phyloP scores from a whole-genome alignment of 2,329 filamentous ascomycete genomes.

The Botryosphaeria agaves region DNA sequence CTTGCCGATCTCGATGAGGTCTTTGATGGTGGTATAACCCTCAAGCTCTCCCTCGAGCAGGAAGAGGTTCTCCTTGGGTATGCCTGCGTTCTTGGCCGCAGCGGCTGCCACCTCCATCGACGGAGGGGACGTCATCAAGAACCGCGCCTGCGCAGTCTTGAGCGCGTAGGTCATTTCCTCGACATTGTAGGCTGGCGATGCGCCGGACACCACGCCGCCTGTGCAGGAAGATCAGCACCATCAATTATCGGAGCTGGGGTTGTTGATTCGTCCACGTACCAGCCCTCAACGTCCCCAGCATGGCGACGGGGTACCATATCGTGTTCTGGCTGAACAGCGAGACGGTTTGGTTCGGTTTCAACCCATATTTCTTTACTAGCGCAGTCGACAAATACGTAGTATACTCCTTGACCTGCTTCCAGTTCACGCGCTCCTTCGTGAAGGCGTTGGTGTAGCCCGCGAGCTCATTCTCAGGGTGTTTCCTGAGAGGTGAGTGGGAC shows the following conservation, averaged over 20 bases:
- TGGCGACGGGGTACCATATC: slow-evolving; percentile 49
- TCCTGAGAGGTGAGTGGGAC: slow-evolving; percentile 30
- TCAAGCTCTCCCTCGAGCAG: slow-evolving; percentile 36
- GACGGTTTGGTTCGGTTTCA: slow-evolving; percentile 38
- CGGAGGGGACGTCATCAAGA: slow-evolving; percentile 38
- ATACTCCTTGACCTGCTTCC: slow-evolving; percentile 37
- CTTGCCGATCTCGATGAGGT: slow-evolving; percentile 25
- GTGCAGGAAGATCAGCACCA: neutral
- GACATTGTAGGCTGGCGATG: slow-evolving; percentile 46
- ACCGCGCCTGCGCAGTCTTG: slow-evolving; percentile 37
- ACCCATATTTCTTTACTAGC: slow-evolving; percentile 35
- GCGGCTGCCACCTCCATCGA: slow-evolving; percentile 36
- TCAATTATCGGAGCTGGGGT: neutral
- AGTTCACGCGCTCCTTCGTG: slow-evolving; percentile 41
- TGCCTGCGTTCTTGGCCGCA: slow-evolving; percentile 36
- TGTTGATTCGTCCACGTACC: too few species aligned
- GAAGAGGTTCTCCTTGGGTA: slow-evolving; percentile 34
- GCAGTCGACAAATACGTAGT: slow-evolving; percentile 44
- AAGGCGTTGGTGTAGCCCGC: slow-evolving; percentile 39
- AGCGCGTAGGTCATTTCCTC: slow-evolving; percentile 53
- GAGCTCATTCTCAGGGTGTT: slow-evolving; percentile 21
- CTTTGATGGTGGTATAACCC: slow-evolving; percentile 31
- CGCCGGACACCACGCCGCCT: slow-evolving; percentile 41
- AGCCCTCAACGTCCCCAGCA: slow-evolving; percentile 36
- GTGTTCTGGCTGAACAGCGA: slow-evolving; percentile 46